A percentile compares a stretch with the other conserved stretches of the same genome.
Evolutionary conservation across 768 basidiomycete genomes (phyloP).

Genomic region (Boletus patriciae): DNA sequence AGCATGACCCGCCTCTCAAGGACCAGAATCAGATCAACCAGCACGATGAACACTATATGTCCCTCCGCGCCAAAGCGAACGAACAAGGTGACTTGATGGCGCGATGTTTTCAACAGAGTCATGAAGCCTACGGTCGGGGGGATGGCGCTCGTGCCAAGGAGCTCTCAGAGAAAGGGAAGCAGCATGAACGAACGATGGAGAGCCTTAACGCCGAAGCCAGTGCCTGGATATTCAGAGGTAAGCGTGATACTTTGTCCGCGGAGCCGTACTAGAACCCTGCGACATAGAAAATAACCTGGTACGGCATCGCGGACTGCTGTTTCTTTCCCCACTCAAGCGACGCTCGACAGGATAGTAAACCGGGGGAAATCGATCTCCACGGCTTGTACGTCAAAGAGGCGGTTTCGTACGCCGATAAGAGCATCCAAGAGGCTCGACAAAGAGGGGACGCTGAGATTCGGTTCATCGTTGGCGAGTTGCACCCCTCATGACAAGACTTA

Average conservation of each 20-base stretch:
- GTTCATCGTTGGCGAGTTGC: constrained; percentile 77
- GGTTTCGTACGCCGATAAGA: constrained; percentile 66
- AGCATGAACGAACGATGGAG: constrained; percentile 76
- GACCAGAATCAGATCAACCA: constrained; percentile 65
- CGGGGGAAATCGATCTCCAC: constrained; percentile 84
- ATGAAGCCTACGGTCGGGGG: constrained; percentile 68
- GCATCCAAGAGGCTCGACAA: constrained; percentile 64
- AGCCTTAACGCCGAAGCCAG: constrained; percentile 77
- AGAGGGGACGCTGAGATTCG: constrained; percentile 64
- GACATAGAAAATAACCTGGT: constrained; percentile 74
- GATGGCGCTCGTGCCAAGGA: constrained; percentile 82
- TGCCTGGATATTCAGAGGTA: constrained; percentile 77
- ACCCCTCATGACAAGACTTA: background rate
- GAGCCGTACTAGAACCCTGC: background rate
- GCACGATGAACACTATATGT: constrained; percentile 64
- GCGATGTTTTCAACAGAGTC: constrained; percentile 64
- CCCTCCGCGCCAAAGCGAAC: constrained; percentile 73
- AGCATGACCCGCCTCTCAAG: constrained; percentile 29
- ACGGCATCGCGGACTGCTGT: background rate
- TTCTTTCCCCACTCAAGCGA: background rate
- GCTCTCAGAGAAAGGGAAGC: constrained; percentile 77
- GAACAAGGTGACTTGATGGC: constrained; percentile 81
- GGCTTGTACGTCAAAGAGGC: constrained; percentile 95
- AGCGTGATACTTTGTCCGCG: constrained; percentile 33
- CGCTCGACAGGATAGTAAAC: constrained; percentile 54